These are phyloP conservation scores for Linnemannia zychae DNA, from an alignment of 192 early-diverging fungal genomes.

Conservation along the genomic window DNA sequence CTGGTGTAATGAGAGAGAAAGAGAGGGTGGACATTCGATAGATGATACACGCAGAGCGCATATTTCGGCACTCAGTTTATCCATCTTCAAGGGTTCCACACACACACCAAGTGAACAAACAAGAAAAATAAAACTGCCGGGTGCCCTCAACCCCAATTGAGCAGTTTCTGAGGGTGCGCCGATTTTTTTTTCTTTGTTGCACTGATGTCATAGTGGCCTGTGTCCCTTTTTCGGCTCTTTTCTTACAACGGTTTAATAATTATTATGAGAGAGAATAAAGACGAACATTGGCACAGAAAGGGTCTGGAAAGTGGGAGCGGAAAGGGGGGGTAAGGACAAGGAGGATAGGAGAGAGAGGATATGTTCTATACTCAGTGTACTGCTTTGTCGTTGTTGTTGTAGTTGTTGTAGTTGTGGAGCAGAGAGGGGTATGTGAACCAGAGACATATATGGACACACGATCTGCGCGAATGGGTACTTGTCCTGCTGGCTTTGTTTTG, in stretches of 20 bases:
- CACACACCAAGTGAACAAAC: too few species aligned
- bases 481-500: too few species aligned
- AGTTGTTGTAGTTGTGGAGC: neutral
- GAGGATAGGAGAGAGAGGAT: neutral
- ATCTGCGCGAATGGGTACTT: neutral
- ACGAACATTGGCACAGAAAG: neutral
- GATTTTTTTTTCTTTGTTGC: slow-evolving; percentile 2
- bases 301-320: neutral
- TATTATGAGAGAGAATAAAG: neutral
- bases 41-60: too few species aligned
- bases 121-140: too few species aligned
- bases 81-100: too few species aligned
- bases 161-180: neutral
- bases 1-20: too few species aligned
- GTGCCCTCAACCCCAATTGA: too few species aligned
- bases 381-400: neutral
- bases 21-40: too few species aligned
- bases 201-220: slow-evolving; percentile 7
- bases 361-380: neutral
- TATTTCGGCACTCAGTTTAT: too few species aligned
- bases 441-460: neutral
- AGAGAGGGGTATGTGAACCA: neutral
- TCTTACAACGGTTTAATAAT: slow-evolving; percentile 1
- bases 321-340: neutral
- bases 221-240: neutral